Evolutionary conservation across 2,329 filamentous ascomycete species (phyloP), one percentile per base, ranked within the genome.

Genomic region (Zymoseptoria crescenta): DNA sequence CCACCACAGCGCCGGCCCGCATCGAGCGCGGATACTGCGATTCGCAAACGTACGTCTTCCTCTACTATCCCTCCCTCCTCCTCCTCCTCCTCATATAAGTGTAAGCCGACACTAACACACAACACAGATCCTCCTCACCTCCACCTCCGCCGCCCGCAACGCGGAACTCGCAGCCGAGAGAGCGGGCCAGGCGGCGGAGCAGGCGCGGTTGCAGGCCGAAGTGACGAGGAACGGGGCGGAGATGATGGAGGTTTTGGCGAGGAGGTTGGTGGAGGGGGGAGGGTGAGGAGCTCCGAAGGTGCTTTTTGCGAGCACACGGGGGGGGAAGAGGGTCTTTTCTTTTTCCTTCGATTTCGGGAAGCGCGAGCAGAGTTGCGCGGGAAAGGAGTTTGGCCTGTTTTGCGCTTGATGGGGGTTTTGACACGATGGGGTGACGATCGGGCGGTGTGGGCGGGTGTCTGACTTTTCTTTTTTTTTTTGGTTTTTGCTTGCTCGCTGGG

Each of bases 21-120:
- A 64, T 58, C 45, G 68, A 66, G 29, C 55, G 54, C 58, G 64
- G 7, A 55, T 70, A 48, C 59, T 69, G 7, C 61, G 49, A 2
- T 66, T 70, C 29, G 68, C 67, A 10, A 63, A 68, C 59, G 68
- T 67, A 55, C 41, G 54, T 60, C 4, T 13, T 49, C 16, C n/a
- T n/a, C n/a, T n/a, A n/a, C n/a, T n/a, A n/a, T n/a, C n/a, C n/a
- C n/a, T n/a, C n/a, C n/a, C n/a, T n/a, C n/a, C n/a, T 21, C 8
- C 7, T 20, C 21, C 9, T 53, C 19, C 10, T 54, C 19, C n/a
- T n/a, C n/a, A n/a, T n/a, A n/a, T n/a, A n/a, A n/a, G n/a, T n/a
- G n/a, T n/a, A n/a, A n/a, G n/a, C n/a, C n/a, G n/a, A 24, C 41
- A 27, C 58, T 62, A 13, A 60, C 52, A 19, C n/a, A 35, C 45